These are phyloP conservation scores for Rhodomyrtus psidioides DNA, from an alignment of 441 rosid genomes.

Conservation along the genomic window DNA sequence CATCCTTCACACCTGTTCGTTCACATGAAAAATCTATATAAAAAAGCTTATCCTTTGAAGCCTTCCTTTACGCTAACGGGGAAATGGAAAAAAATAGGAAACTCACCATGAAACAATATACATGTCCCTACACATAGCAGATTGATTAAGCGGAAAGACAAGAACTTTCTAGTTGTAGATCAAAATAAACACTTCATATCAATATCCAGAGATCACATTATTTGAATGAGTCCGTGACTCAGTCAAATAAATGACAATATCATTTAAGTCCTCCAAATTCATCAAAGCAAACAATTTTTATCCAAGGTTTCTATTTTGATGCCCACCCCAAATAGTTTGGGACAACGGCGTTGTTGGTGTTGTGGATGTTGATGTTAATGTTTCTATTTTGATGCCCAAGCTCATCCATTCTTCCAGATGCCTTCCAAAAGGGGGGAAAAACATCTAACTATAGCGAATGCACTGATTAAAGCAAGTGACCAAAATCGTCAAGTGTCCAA, in stretches of 20 bases:
- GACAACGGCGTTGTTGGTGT: too few relatives aligned
- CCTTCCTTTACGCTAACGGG: not conserved
- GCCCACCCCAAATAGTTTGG: too few relatives aligned
- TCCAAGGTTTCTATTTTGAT: not conserved
- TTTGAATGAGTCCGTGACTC: not conserved
- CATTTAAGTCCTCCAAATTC: not conserved
- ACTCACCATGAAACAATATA: not conserved
- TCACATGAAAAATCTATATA: not conserved
- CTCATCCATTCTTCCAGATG: not conserved
- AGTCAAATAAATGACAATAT: not conserved
- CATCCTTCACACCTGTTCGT: conserved; percentile 12
- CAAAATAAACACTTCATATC: not conserved
- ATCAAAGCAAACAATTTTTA: not conserved
- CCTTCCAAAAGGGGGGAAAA: not conserved
- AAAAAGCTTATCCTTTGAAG: not conserved
- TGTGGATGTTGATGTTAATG: too few relatives aligned
- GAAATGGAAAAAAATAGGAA: not conserved
- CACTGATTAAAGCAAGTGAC: not conserved
- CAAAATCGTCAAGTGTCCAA: not conserved
- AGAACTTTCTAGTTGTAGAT: not conserved
- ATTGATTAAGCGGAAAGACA: not conserved
- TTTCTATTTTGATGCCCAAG: not conserved
- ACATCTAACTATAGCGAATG: not conserved
- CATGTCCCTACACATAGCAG: not conserved
- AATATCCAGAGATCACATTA: not conserved